These are phyloP conservation scores for Backusella tarrabulga DNA, from an alignment of 192 early-diverging fungal genomes.

Conservation along the genomic window DNA sequence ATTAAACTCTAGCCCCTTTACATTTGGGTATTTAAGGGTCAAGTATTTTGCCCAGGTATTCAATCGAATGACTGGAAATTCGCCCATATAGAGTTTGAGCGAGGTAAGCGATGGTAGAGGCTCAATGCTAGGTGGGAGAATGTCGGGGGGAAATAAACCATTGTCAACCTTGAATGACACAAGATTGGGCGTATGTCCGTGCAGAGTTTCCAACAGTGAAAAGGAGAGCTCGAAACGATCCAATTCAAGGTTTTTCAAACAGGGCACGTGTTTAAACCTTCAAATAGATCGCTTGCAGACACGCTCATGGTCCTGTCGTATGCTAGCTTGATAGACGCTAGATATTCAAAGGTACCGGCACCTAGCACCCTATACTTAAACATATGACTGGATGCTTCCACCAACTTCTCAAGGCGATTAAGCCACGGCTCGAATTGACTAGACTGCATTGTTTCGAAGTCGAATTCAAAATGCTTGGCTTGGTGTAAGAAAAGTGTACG, in stretches of 20 bases:
- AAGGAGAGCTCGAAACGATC: not conserved
- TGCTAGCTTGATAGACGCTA: not conserved
- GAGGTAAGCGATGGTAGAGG: not conserved
- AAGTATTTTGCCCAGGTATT: not conserved
- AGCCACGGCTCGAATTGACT: not conserved
- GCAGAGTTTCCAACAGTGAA: not conserved
- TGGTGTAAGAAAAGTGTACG: not conserved
- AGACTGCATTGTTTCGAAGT: not conserved
- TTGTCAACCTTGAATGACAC: not conserved
- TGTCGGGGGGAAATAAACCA: not conserved
- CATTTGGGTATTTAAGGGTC: not conserved
- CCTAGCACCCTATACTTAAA: not conserved
- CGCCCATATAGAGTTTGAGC: not conserved
- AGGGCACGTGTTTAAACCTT: not conserved
- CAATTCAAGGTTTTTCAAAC: not conserved
- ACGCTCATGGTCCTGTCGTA: not conserved
- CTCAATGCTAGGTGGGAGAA: not conserved
- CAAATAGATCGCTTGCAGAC: not conserved
- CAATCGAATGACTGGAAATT: not conserved
- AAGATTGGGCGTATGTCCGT: not conserved
- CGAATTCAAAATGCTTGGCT: not conserved
- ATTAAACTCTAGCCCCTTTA: not conserved
- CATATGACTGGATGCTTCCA: not conserved
- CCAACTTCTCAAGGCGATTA: not conserved
- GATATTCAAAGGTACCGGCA: not conserved